phyloP scores from a whole-genome alignment of 768 basidiomycete genomes.

The Hydnomerulius pinastri region DNA sequence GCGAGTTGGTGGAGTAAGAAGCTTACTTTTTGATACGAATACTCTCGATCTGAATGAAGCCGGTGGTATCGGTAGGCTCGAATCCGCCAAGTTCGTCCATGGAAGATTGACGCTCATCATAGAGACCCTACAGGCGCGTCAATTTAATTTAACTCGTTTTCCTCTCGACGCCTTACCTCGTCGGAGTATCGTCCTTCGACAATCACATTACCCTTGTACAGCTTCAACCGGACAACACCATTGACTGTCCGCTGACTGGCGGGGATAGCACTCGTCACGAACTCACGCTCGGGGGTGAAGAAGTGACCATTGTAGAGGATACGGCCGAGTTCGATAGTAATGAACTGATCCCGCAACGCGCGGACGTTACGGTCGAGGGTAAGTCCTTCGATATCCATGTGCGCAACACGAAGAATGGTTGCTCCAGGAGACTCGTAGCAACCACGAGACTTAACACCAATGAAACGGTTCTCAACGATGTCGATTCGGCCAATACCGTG shows the following conservation, averaged over 20 bases:
- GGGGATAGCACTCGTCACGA: constrained; percentile 86
- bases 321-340: constrained; percentile 85
- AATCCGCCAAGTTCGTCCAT: constrained; percentile 99
- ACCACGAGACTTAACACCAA: constrained; percentile 98
- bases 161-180: constrained; percentile 54
- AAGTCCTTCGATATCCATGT: constrained; percentile 95
- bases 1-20: background rate
- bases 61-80: constrained; percentile 92
- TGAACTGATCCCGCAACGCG: constrained; percentile 90
- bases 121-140: constrained; percentile 65
- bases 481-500: constrained; percentile 98
- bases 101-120: constrained; percentile 92
- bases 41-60: constrained; percentile 96
- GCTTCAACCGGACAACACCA: constrained; percentile 84
- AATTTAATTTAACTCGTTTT: background rate
- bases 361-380: constrained; percentile 98
- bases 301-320: constrained; percentile 99
- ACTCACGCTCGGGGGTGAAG: constrained; percentile 99
- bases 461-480: constrained; percentile 99
- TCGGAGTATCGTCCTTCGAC: constrained; percentile 89
- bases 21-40: constrained; percentile 96
- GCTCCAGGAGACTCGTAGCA: constrained; percentile 99
- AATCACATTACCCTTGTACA: constrained; percentile 96
- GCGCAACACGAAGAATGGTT: constrained; percentile 92
- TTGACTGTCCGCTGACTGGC: constrained; percentile 97